A percentile compares a stretch with the other conserved stretches of the same genome.
Conservation (phyloP, 805 yeast species). For the Yarrowia bubula region DNA sequence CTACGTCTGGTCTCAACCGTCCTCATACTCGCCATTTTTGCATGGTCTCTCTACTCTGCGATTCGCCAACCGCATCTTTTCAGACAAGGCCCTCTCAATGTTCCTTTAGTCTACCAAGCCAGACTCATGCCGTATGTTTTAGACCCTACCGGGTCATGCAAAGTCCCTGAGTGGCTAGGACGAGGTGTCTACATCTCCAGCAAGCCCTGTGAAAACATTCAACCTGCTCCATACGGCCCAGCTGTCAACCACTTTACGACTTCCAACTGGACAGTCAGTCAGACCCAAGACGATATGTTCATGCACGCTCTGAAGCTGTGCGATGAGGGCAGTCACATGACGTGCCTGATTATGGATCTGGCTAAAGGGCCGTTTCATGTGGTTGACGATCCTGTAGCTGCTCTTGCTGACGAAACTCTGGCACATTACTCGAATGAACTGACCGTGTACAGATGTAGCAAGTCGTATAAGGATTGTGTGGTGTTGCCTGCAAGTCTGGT, state of each 20-base stretch:
- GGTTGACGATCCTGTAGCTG: background rate
- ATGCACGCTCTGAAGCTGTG: background rate
- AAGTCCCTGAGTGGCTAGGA: background rate
- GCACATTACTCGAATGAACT: background rate
- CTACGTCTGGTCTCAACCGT: too few relatives aligned
- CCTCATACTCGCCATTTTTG: background rate
- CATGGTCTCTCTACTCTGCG: background rate
- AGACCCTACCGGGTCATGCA: background rate
- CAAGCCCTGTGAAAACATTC: background rate
- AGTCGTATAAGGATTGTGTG: slow-evolving; percentile 2
- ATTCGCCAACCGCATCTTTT: background rate
- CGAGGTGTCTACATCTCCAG: background rate
- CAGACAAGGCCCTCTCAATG: background rate
- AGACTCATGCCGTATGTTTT: background rate
- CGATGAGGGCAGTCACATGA: background rate
- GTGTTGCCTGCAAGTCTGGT: background rate
- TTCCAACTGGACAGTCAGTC: background rate
- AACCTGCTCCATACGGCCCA: background rate
- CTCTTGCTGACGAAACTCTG: background rate
- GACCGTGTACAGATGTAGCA: background rate
- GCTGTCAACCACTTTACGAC: background rate
- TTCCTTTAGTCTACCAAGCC: background rate
- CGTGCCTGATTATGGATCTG: background rate
- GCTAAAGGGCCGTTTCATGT: background rate
- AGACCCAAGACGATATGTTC: background rate